A percentile compares a stretch with the other conserved stretches of the same genome.
phyloP scores from a whole-genome alignment of 371 early-diverging fungal genomes.

The Mortierella sp. region DNA sequence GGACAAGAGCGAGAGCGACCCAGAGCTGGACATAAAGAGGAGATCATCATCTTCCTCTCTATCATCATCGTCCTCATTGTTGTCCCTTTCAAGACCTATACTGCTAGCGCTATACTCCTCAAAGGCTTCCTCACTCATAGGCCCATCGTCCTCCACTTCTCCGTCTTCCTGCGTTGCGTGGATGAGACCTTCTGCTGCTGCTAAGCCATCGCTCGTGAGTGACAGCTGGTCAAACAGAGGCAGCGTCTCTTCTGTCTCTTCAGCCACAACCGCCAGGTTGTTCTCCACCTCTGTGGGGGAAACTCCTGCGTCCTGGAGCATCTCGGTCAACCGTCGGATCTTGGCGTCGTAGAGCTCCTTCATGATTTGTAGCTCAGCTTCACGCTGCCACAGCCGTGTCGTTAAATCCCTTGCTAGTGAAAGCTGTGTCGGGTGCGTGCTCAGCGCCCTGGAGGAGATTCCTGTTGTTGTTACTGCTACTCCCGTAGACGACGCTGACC shows the following conservation, averaged over 20 bases:
- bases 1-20: conserved; percentile 26
- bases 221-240: conserved; percentile 26
- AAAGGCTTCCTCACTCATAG: conserved; percentile 3
- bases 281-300: conserved; percentile 53
- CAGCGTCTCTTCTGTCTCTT: conserved; percentile 25
- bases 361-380: conserved; percentile 52
- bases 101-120: conserved; percentile 12
- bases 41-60: conserved; percentile 7
- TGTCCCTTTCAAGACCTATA: conserved; percentile 6
- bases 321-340: conserved; percentile 40
- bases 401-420: conserved; percentile 48
- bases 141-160: conserved; percentile 12
- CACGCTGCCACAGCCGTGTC: conserved; percentile 54
- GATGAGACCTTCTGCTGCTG: background rate
- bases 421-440: conserved; percentile 23
- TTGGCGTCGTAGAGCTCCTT: conserved; percentile 54
- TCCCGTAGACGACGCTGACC: conserved; percentile 10
- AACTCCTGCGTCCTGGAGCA: conserved; percentile 52
- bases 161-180: background rate
- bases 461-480: conserved; percentile 5
- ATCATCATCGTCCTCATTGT: conserved; percentile 7
- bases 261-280: conserved; percentile 40
- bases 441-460: conserved; percentile 22
- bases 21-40: conserved; percentile 39
- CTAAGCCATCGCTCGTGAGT: conserved; percentile 12